Evolutionary conservation across 257 asterid species (phyloP).

Genomic region (Nicotiana sylvestris): DNA sequence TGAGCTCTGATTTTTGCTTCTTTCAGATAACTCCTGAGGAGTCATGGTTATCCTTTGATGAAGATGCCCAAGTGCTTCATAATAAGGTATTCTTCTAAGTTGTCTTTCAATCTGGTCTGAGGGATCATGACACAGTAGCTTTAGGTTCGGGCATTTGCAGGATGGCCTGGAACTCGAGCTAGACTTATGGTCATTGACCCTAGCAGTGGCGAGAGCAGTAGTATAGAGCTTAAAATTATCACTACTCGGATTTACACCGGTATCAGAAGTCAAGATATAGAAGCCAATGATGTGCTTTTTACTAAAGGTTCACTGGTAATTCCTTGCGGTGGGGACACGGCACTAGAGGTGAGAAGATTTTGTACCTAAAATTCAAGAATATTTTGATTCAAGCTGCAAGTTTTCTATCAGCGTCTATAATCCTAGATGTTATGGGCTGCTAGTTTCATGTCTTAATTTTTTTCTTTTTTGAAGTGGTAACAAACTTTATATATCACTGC

Average conservation of each 20-base stretch:
- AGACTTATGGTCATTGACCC: conserved; percentile 48
- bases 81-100: conserved; percentile 57
- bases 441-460: neutral
- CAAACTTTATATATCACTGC: too few relatives aligned
- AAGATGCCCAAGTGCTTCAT: conserved; percentile 73
- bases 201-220: conserved; percentile 30
- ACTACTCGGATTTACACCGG: conserved; percentile 53
- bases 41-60: conserved; percentile 72
- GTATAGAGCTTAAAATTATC: conserved; percentile 68
- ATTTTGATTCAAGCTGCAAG: conserved; percentile 1
- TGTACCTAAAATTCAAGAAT: neutral
- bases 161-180: conserved; percentile 98
- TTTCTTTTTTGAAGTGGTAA: too few relatives aligned
- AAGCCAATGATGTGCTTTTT: conserved; percentile 48
- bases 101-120: conserved; percentile 18
- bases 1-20: conserved; percentile 6
- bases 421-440: neutral
- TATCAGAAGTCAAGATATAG: conserved; percentile 26
- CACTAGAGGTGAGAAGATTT: conserved; percentile 62
- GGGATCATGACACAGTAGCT: conserved; percentile 36
- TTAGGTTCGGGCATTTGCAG: conserved; percentile 99
- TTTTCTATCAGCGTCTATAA: neutral
- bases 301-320: conserved; percentile 63
- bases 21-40: conserved; percentile 78
- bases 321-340: conserved; percentile 64